Evolutionary conservation across 1,284 basidiomycete genomes (phyloP), one percentile per base, ranked within the genome.

Genomic region (Sporisorium sorghi): DNA sequence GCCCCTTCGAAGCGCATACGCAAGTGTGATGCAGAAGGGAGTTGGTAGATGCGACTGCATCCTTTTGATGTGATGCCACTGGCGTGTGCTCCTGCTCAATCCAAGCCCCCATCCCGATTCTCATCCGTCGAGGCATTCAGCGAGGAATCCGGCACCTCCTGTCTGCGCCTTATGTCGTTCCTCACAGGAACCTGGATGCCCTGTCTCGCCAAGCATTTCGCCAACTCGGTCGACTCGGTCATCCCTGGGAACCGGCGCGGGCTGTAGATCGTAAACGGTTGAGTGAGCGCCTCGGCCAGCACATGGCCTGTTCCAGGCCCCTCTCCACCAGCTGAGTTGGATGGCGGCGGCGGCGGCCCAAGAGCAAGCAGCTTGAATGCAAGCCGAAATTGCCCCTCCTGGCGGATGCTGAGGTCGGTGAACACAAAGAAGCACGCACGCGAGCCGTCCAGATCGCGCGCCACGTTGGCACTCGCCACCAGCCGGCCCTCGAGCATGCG

Each of bases 401-500:
- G 71, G 2, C 76, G 62, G 35, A 77, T 72, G 53, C 74, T 77
- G 35, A 77, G 62, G 40, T 79, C 73, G 21, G 71, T 66, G 28
- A 79, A 78, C 40, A 78, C 64, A 28, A 78, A 78, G 48, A 78
- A 76, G 58, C 73, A 76, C 12, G 73, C 76, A 17, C 56, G 39
- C 1, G 54, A 58, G 21, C 72, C 65, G 48, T 78, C 76, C 0
- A 76, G 50, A 24, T 78, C 76, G 21, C 67, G 60, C 9, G 66
- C 73, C 2, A 73, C 64, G 26, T 78, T 75, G 46, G 67, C 73
- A 15, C 59, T 67, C 8, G 73, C 72, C 2, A 73, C 63, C 7
- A 76, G 43, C 12, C 68, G 62, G 12, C 76, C 76, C 35, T 78
- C 76, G 9, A 78, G 61, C 68, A 76, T 69, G 5, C 73, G 28